These are phyloP conservation scores for Fusarium domesticum DNA, from an alignment of 2,329 filamentous ascomycete genomes.

Conservation along the genomic window DNA sequence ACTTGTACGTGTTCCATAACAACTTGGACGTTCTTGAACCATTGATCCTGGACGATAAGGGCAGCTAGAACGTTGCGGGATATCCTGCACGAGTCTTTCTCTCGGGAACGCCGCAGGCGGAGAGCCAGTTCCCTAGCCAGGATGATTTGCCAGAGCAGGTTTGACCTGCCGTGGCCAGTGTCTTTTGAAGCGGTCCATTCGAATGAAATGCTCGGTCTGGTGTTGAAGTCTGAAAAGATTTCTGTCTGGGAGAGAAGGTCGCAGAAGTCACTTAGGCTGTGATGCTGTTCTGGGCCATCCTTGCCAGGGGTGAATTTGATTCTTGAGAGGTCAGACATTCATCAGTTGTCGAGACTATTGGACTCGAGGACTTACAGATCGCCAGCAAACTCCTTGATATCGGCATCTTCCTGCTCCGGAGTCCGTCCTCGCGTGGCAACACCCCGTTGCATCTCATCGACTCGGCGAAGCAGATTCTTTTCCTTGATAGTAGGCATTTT, in stretches of 20 bases:
- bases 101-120: neutral
- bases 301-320: neutral
- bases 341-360: neutral
- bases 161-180: slow-evolving; percentile 1
- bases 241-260: neutral
- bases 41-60: slow-evolving; percentile 4
- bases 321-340: neutral
- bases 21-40: slow-evolving; percentile 2
- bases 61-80: neutral
- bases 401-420: neutral
- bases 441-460: slow-evolving; percentile 2
- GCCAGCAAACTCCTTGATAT: slow-evolving; percentile 1
- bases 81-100: neutral
- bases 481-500: neutral
- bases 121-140: slow-evolving; percentile 3
- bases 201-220: slow-evolving; percentile 1
- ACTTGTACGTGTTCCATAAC: slow-evolving; percentile 2
- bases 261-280: neutral
- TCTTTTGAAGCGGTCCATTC: slow-evolving; percentile 1
- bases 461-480: neutral
- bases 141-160: slow-evolving; percentile 5
- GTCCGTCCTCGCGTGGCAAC: neutral
- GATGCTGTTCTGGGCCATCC: neutral
- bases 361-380: neutral
- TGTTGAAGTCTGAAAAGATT: slow-evolving; percentile 2